Conservation (phyloP, 2,329 filamentous ascomycete species). For the Exophiala bonariae region DNA sequence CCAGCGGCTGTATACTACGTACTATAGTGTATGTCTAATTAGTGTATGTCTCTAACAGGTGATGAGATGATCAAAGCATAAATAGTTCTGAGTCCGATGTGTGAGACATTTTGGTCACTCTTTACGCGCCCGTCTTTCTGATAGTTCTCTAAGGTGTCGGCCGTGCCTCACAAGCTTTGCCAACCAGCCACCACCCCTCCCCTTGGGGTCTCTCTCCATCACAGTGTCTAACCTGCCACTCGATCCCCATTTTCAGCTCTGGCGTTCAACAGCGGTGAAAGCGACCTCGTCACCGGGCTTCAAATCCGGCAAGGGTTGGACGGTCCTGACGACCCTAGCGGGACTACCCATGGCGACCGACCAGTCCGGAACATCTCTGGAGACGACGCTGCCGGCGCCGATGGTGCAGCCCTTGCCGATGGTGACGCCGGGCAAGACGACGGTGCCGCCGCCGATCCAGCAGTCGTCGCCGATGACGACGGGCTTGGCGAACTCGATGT, state of each 20-base stretch:
- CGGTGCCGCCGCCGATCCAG: constrained; percentile 51
- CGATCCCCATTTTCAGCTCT: not conserved
- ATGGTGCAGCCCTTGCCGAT: constrained; percentile 44
- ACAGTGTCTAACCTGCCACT: too few relatives aligned
- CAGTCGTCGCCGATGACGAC: constrained; percentile 51
- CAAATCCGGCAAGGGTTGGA: constrained; percentile 4
- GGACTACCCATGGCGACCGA: constrained; percentile 41
- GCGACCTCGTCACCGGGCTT: not conserved
- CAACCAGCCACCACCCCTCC: too few relatives aligned
- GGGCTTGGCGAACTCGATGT: constrained; percentile 51
- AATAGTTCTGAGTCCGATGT: too few relatives aligned
- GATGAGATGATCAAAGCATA: too few relatives aligned
- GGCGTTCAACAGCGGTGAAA: not conserved
- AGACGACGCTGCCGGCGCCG: constrained; percentile 42
- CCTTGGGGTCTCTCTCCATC: too few relatives aligned
- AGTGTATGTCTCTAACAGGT: too few relatives aligned
- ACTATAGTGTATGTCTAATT: too few relatives aligned
- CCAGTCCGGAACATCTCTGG: constrained; percentile 38
- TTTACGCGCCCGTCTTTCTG: too few relatives aligned
- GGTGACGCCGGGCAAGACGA: constrained; percentile 44
- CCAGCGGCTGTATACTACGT: too few relatives aligned
- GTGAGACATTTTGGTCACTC: too few relatives aligned
- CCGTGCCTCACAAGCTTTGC: too few relatives aligned
- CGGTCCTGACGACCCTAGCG: constrained; percentile 34
- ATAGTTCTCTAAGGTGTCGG: too few relatives aligned